Percentiles rank a stretch among this genome's conserved stretches.
phyloP scores from a whole-genome alignment of 2,329 filamentous ascomycete genomes.

The Aureobasidium musti region DNA sequence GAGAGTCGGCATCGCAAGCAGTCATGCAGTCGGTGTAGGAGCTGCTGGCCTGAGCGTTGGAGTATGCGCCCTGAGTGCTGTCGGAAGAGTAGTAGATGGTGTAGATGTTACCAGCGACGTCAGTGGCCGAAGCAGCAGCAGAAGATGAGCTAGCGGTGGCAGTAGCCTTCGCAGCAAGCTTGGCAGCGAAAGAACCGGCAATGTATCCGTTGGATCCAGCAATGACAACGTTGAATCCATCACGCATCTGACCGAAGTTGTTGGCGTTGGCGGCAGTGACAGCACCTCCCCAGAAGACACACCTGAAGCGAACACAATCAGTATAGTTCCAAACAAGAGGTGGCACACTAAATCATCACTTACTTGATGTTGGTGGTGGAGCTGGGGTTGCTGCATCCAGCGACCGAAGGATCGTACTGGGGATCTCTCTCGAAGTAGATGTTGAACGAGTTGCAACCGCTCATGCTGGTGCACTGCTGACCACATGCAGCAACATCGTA shows the following conservation, averaged over 20 bases:
- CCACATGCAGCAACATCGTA: constrained; percentile 30
- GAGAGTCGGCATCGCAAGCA: constrained; percentile 27
- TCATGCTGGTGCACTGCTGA: constrained; percentile 25
- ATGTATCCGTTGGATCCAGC: constrained; percentile 24
- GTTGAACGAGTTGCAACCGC: constrained; percentile 31
- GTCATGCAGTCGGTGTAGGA: constrained; percentile 31
- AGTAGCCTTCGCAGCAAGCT: constrained; percentile 28
- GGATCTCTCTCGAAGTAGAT: constrained; percentile 29
- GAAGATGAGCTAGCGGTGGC: constrained; percentile 24
- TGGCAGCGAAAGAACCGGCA: neutral
- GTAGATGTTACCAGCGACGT: constrained; percentile 28
- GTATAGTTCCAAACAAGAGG: no score
- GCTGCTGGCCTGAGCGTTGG: constrained; percentile 27
- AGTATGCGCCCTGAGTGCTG: constrained; percentile 27
- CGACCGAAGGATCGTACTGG: constrained; percentile 37
- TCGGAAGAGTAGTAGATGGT: constrained; percentile 31
- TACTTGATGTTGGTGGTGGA: constrained; percentile 40
- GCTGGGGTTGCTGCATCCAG: constrained; percentile 42
- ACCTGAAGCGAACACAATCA: constrained; percentile 20
- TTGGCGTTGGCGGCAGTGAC: constrained; percentile 34
- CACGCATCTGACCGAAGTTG: constrained; percentile 37
- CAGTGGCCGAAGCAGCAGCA: constrained; percentile 28
- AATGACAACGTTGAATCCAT: constrained; percentile 28
- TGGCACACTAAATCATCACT: no score
- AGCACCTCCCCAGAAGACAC: constrained; percentile 38